These are phyloP conservation scores for Trichoderma atroviride DNA, from an alignment of 2,329 filamentous ascomycete genomes.

Conservation along the genomic window DNA sequence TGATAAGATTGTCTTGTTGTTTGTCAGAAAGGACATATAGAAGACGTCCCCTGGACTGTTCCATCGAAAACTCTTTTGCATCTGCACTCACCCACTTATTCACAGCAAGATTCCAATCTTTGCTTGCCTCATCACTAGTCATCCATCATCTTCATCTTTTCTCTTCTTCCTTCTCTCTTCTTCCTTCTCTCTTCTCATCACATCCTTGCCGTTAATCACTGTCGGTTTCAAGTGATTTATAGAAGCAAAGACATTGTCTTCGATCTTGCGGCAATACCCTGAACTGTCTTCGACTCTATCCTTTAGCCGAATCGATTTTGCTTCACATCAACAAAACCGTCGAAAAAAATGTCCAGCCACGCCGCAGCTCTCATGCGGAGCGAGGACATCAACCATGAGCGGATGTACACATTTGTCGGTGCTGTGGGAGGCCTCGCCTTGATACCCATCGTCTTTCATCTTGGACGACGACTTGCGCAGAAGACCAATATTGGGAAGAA, in stretches of 20 bases:
- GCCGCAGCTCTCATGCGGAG: neutral
- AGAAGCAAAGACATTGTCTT: neutral
- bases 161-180: neutral
- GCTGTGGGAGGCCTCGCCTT: conserved; percentile 20
- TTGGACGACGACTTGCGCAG: conserved; percentile 19
- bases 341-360: neutral
- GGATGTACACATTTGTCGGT: conserved; percentile 22
- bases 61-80: neutral
- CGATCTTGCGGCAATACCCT: neutral
- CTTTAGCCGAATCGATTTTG: neutral
- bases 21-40: conserved; percentile 17
- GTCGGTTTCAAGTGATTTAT: neutral
- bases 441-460: conserved; percentile 26
- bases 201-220: neutral
- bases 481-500: conserved; percentile 1
- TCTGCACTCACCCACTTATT: neutral
- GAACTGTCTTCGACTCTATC: neutral
- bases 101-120: conserved; percentile 3
- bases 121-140: neutral
- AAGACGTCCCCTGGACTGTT: neutral
- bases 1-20: neutral
- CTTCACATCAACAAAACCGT: neutral
- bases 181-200: too few species aligned
- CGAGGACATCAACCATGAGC: conserved; percentile 12
- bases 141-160: neutral